Base-by-base conservation (phyloP, 805 yeast species). In the Kregervanrija delftensis region DNA sequence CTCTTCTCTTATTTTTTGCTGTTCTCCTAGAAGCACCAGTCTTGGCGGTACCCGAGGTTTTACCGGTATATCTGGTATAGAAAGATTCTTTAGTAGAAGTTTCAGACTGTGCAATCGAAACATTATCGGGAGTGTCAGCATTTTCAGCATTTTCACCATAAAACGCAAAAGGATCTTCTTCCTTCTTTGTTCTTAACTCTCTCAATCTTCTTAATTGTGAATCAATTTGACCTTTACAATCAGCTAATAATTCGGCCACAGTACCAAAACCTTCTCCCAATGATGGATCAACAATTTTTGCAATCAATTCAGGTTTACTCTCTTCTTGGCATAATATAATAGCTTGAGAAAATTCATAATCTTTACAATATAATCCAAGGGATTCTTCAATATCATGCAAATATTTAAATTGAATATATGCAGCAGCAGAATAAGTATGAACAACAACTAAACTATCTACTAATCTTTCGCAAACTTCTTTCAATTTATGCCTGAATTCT, bases 11-110 rank as follows among this genome's bases (percentile, higher is more conserved):
- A 64, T 93, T 93, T 67, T 93, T 93, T 6, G 95, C 77, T 0
- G 99, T 90, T 58, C 84, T 77, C 64, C 99, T 77, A 0, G 96
- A 83, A 2, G 93, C 97, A 30, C 98, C 97, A 0, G 99, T 93
- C 59, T 86, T 85, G 4, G 98, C 98, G 3, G 99, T 93, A 17
- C 96, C 96, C 1, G 84, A 73, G 1, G 98, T 90, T 65, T 91
- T 90, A 51, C 98, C 99, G 0, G 99, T 93, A 63, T 93, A 93
- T 60, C 96, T 76, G 1, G 99, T 93, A 68, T 88, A 86, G 63
- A 90, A 87, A 0, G 98, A 89, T 34, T 91, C 95, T 30, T 86
- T 84, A 0, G 96, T 86, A 0, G 97, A 87, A 0, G 96, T 81
- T 61, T 89, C 97, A 0, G 96, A 85, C 1, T 96, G 93, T 0